Evolutionary conservation across 371 early-diverging fungal genomes (phyloP).

Genomic region (Rhizomucor miehei): DNA sequence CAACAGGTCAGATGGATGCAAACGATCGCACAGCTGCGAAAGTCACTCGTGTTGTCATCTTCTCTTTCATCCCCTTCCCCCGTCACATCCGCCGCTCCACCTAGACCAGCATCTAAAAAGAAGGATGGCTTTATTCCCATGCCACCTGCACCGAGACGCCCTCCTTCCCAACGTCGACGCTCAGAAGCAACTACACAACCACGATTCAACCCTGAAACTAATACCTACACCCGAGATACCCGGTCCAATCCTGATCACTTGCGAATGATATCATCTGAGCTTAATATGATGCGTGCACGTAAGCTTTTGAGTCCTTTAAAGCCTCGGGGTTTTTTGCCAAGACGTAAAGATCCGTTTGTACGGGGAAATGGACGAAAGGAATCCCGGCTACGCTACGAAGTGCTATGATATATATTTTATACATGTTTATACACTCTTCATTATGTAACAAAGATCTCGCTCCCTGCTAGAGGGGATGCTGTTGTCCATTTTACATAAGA

Average conservation of each 20-base stretch:
- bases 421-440: too few species aligned
- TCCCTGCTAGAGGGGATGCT: too few species aligned
- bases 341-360: constrained; percentile 52
- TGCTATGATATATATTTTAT: constrained; percentile 2
- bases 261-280: constrained; percentile 59
- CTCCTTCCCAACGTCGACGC: constrained; percentile 31
- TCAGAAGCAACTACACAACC: constrained; percentile 53
- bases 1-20: constrained; percentile 22
- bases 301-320: constrained; percentile 57
- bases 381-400: constrained; percentile 23
- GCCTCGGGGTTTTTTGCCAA: constrained; percentile 56
- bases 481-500: too few species aligned
- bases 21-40: constrained; percentile 25
- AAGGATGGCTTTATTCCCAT: constrained; percentile 36
- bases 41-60: constrained; percentile 22
- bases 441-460: too few species aligned
- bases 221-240: constrained; percentile 55
- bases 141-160: constrained; percentile 39
- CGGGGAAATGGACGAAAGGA: constrained; percentile 27
- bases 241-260: constrained; percentile 61
- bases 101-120: constrained; percentile 1
- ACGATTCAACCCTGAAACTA: constrained; percentile 47
- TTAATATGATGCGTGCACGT: constrained; percentile 57
- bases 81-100: background rate
- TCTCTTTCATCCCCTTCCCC: constrained; percentile 6